phyloP scores from a whole-genome alignment of 257 asterid species.

The Voacanga thouarsii region DNA sequence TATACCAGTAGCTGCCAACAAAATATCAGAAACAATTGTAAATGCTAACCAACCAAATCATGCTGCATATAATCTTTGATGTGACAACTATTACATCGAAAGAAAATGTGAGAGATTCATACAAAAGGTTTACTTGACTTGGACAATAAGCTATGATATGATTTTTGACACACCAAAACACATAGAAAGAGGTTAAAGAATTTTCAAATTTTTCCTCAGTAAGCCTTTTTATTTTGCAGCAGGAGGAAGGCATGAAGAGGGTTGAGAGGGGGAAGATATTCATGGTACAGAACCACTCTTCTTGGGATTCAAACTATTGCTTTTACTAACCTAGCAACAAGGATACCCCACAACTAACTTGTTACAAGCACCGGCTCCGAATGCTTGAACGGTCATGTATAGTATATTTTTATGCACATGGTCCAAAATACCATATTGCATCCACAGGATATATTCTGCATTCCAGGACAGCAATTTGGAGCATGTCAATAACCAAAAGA shows the following conservation, averaged over 20 bases:
- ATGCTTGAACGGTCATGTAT: not conserved
- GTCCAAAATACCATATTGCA: not conserved
- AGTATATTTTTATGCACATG: not conserved
- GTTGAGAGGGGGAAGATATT: not conserved
- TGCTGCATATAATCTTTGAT: not conserved
- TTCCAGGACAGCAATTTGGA: not conserved
- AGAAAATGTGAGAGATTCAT: not conserved
- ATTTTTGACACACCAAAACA: not conserved
- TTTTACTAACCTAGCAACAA: not conserved
- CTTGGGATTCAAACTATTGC: not conserved
- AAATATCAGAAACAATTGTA: constrained; percentile 14
- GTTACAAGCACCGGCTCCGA: not conserved
- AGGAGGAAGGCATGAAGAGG: not conserved
- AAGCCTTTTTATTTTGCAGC: not conserved
- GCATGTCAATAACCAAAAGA: not conserved
- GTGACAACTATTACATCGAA: not conserved
- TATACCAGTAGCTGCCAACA: constrained; percentile 70
- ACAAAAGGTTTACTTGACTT: not conserved
- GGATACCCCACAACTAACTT: not conserved
- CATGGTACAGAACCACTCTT: not conserved
- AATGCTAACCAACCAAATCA: not conserved
- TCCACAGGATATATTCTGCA: not conserved
- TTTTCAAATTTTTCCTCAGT: not conserved
- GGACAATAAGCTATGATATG: not conserved
- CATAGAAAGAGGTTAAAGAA: not conserved